These are phyloP conservation scores for Trichopus zeylanicus DNA, from an alignment of 116 monocot genomes.

Conservation along the genomic window DNA sequence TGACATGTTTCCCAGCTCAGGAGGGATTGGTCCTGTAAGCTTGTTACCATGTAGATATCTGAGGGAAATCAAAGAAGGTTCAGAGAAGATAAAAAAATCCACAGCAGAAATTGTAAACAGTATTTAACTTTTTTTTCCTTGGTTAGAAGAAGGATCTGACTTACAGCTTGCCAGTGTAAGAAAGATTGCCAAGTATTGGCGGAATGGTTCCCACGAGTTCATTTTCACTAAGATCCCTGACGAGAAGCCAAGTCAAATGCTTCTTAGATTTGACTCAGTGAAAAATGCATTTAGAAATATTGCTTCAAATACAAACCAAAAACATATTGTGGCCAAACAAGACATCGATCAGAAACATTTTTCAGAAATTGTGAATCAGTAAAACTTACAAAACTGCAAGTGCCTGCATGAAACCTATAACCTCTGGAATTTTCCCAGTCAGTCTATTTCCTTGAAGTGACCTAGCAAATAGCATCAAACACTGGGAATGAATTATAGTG, in stretches of 20 bases:
- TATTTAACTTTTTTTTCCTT: no score
- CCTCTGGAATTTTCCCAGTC: conserved; percentile 93
- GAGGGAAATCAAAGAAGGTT: conserved; percentile 1
- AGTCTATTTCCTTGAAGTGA: conserved; percentile 93
- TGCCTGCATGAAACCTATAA: conserved; percentile 97
- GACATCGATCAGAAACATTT: background rate
- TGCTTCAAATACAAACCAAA: no score
- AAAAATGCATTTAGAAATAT: no score
- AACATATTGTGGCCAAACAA: no score
- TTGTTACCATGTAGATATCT: conserved; percentile 97
- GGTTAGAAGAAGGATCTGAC: no score
- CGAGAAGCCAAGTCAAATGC: conserved; percentile 3
- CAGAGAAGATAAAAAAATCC: background rate
- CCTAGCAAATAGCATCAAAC: conserved; percentile 18
- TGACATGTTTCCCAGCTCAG: conserved; percentile 91
- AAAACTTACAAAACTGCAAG: conserved; percentile 82
- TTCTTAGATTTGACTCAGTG: no score
- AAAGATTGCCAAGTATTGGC: conserved; percentile 83
- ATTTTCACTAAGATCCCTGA: conserved; percentile 96
- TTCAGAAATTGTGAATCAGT: background rate
- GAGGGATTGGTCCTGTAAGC: conserved; percentile 79
- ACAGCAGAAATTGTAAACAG: no score
- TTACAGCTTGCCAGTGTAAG: conserved; percentile 95
- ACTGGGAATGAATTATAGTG: background rate
- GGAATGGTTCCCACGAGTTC: conserved; percentile 83